phyloP scores from a whole-genome alignment of 257 asterid genomes.

The Ballota nigra region DNA sequence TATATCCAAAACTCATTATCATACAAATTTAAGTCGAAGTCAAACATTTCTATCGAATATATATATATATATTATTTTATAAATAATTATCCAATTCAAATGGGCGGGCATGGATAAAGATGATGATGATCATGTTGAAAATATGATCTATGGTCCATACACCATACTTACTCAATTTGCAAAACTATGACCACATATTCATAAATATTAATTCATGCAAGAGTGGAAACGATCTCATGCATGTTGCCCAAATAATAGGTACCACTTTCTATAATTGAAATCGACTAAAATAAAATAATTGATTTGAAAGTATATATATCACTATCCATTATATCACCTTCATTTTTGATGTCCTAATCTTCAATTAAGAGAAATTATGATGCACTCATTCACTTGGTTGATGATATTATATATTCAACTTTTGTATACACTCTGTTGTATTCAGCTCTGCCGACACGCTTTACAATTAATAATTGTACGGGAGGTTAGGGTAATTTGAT shows the following conservation, averaged over 20 bases:
- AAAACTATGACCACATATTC: conserved; percentile 23
- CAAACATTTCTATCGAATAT: neutral
- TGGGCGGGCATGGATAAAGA: conserved; percentile 13
- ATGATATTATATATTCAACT: neutral
- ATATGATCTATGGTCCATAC: conserved; percentile 28
- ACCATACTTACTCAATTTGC: neutral
- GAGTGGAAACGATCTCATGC: neutral
- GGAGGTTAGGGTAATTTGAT: too few relatives aligned
- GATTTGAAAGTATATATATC: neutral
- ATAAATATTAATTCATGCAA: neutral
- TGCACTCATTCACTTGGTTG: neutral
- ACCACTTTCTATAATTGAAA: neutral
- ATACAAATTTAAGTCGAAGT: neutral
- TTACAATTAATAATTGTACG: too few relatives aligned
- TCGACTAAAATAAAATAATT: conserved; percentile 12
- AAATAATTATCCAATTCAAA: neutral
- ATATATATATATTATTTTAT: neutral
- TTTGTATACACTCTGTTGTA: neutral
- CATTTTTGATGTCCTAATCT: conserved; percentile 6
- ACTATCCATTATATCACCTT: conserved; percentile 8
- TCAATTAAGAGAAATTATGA: neutral
- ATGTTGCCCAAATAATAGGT: neutral
- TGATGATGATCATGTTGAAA: neutral
- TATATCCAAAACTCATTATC: neutral
- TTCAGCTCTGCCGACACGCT: neutral